A percentile compares a stretch with the other conserved stretches of the same genome.
Evolutionary conservation across 192 early-diverging fungal species (phyloP).

Genomic region (Geranomyces michiganensis): DNA sequence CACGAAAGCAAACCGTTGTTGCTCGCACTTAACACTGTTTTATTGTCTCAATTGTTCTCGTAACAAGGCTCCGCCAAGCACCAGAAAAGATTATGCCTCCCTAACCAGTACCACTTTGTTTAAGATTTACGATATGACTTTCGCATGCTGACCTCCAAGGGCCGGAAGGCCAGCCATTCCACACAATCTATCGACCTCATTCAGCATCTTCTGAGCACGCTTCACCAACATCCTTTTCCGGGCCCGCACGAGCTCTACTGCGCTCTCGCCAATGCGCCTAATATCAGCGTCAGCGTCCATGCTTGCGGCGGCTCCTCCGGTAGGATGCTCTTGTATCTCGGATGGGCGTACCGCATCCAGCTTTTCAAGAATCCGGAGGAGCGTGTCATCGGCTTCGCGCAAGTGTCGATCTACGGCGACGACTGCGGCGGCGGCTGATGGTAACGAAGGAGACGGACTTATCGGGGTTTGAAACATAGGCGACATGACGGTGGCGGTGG

Average conservation of each 20-base stretch:
- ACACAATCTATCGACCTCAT: conserved; percentile 33
- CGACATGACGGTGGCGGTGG: background rate
- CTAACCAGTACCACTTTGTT: too few relatives aligned
- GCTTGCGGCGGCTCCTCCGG: background rate
- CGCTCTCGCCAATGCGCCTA: background rate
- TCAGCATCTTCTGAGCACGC: conserved; percentile 17
- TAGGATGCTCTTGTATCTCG: conserved; percentile 9
- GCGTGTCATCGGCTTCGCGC: conserved; percentile 38
- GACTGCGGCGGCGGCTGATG: background rate
- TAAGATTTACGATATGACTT: too few relatives aligned
- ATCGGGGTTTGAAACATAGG: background rate
- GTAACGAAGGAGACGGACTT: background rate
- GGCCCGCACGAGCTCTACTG: conserved; percentile 9
- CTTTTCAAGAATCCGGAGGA: conserved; percentile 37
- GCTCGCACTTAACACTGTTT: background rate
- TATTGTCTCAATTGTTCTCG: too few relatives aligned
- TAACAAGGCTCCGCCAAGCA: too few relatives aligned
- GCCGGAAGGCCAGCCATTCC: conserved; percentile 16
- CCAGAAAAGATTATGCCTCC: too few relatives aligned
- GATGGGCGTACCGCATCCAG: conserved; percentile 40
- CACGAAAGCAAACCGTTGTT: background rate
- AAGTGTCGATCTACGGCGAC: conserved; percentile 18
- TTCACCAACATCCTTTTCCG: conserved; percentile 23
- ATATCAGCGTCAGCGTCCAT: conserved; percentile 4
- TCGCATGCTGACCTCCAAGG: conserved; percentile 28